phyloP scores from a whole-genome alignment of 2,329 filamentous ascomycete genomes.

The Colletotrichum coccodes region DNA sequence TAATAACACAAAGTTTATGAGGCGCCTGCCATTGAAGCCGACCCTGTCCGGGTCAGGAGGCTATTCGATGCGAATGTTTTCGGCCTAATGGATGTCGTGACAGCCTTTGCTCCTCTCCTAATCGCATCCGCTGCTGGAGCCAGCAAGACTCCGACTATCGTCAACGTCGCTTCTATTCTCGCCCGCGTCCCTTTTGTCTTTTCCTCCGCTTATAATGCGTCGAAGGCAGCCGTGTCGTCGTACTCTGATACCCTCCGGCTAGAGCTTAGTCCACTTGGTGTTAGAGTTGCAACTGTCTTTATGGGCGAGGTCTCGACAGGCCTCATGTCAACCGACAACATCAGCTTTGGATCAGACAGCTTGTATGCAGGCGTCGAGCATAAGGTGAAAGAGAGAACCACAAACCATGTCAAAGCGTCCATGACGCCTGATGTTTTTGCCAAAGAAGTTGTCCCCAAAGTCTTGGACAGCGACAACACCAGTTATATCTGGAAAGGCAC shows the following conservation, averaged over 20 bases:
- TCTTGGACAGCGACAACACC: background rate
- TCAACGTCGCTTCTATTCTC: constrained; percentile 53
- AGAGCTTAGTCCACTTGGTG: constrained; percentile 49
- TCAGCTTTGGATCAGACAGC: constrained; percentile 6
- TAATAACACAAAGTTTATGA: constrained; percentile 28
- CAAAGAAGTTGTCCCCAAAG: background rate
- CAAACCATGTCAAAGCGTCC: background rate
- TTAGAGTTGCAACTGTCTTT: constrained; percentile 50
- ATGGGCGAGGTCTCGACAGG: constrained; percentile 27
- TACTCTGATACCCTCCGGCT: constrained; percentile 47
- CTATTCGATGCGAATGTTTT: constrained; percentile 52
- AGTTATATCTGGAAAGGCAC: constrained; percentile 22
- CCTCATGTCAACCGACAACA: background rate
- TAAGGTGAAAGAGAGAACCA: background rate
- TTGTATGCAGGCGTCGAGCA: constrained; percentile 17
- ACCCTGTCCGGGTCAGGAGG: constrained; percentile 34
- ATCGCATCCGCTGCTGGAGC: constrained; percentile 42
- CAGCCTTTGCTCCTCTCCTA: constrained; percentile 50
- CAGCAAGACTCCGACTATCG: constrained; percentile 35
- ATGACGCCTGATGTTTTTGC: constrained; percentile 14
- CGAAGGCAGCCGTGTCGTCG: constrained; percentile 53
- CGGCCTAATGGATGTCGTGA: constrained; percentile 48
- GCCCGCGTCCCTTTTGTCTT: constrained; percentile 45
- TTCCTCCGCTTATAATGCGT: constrained; percentile 51
- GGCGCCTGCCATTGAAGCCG: constrained; percentile 36